These are phyloP conservation scores for Turritis glabra DNA, from an alignment of 345 rosid genomes.

Conservation along the genomic window DNA sequence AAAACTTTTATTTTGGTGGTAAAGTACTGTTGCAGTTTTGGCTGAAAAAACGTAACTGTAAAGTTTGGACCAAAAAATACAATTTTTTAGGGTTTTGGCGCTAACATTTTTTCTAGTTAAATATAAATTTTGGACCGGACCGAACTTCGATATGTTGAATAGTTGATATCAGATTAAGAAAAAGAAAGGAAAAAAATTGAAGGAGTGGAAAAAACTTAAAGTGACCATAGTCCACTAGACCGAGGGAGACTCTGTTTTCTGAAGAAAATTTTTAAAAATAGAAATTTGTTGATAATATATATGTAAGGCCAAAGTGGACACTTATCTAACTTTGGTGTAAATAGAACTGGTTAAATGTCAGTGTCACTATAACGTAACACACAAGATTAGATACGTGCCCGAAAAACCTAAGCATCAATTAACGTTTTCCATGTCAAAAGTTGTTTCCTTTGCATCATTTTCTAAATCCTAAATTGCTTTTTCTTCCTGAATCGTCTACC, in stretches of 20 bases:
- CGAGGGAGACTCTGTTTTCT: not conserved
- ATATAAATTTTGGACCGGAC: not conserved
- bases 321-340: conserved; percentile 23
- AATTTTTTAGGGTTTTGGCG: too few relatives aligned
- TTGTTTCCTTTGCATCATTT: conserved; percentile 16
- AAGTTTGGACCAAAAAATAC: too few relatives aligned
- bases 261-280: not conserved
- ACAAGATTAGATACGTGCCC: conserved; percentile 28
- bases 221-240: not conserved
- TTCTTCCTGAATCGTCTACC: not conserved
- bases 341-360: conserved; percentile 29
- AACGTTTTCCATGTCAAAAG: conserved; percentile 21
- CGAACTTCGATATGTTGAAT: not conserved
- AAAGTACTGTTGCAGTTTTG: too few relatives aligned
- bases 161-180: not conserved
- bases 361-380: conserved; percentile 4
- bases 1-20: too few relatives aligned
- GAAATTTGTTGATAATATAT: not conserved
- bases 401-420: not conserved
- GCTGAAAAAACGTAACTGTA: too few relatives aligned
- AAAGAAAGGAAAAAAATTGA: not conserved
- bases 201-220: not conserved
- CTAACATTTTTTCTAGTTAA: too few relatives aligned
- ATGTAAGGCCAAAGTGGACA: conserved; percentile 3
- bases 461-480: not conserved